phyloP scores from a whole-genome alignment of 148 eudicot genomes.

The Chenopodium berlandieri region DNA sequence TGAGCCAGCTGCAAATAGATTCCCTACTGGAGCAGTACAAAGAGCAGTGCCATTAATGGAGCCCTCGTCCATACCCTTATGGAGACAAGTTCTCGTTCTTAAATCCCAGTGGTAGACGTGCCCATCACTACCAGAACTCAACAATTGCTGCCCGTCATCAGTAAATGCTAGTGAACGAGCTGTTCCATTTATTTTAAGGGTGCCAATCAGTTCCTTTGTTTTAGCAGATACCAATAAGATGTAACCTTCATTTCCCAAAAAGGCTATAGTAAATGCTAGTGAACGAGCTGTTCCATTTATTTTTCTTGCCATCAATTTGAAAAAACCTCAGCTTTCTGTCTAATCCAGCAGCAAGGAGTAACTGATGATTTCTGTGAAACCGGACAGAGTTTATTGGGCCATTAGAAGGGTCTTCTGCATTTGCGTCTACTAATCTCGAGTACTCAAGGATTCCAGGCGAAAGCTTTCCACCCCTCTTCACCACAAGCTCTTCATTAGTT shows the following conservation, averaged over 20 bases:
- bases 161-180: conserved; percentile 75
- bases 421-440: conserved; percentile 70
- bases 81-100: conserved; percentile 76
- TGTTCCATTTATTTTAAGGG: conserved; percentile 90
- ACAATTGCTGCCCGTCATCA: conserved; percentile 56
- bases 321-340: conserved; percentile 75
- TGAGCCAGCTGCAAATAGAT: conserved; percentile 85
- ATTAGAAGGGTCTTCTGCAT: conserved; percentile 59
- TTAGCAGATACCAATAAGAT: conserved; percentile 77
- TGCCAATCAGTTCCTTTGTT: conserved; percentile 85
- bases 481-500: conserved; percentile 69
- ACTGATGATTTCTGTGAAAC: conserved; percentile 85
- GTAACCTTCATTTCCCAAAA: conserved; percentile 89
- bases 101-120: conserved; percentile 85
- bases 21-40: conserved; percentile 65
- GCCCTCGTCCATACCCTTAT: conserved; percentile 85
- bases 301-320: conserved; percentile 86
- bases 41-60: conserved; percentile 66
- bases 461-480: conserved; percentile 54
- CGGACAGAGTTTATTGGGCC: conserved; percentile 67
- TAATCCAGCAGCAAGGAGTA: conserved; percentile 77
- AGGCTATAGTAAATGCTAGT: conserved; percentile 44
- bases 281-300: conserved; percentile 21
- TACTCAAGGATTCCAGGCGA: conserved; percentile 73
- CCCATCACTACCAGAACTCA: conserved; percentile 93